phyloP scores from a whole-genome alignment of 306 rosid species.

The Pueraria montana region DNA sequence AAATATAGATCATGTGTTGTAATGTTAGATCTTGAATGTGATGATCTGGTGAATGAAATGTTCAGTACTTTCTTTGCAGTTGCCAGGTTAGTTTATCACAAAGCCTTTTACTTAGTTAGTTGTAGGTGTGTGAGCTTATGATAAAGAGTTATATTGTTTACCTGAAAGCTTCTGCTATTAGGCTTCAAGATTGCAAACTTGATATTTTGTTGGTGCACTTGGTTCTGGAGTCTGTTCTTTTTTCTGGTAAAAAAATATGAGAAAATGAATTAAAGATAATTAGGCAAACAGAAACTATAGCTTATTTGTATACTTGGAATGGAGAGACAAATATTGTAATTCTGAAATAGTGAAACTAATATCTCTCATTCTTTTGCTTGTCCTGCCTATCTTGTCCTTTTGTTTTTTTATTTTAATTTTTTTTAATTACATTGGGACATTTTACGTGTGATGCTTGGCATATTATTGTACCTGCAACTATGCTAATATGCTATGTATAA shows the following conservation, averaged over 20 bases:
- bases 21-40: conserved; percentile 98
- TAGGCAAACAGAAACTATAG: conserved; percentile 7
- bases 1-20: conserved; percentile 98
- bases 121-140: conserved; percentile 24
- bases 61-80: conserved; percentile 86
- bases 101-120: conserved; percentile 37
- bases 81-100: conserved; percentile 76
- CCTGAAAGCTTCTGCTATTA: conserved; percentile 38
- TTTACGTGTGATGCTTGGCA: conserved; percentile 34
- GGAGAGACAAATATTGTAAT: conserved; percentile 27
- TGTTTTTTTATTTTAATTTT: neutral
- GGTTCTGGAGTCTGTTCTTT: conserved; percentile 35
- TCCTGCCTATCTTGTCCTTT: conserved; percentile 23
- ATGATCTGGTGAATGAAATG: conserved; percentile 93
- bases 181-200: conserved; percentile 41
- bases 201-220: conserved; percentile 38
- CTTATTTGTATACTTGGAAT: conserved; percentile 40
- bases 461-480: conserved; percentile 29
- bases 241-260: conserved; percentile 19
- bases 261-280: conserved; percentile 20
- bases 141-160: conserved; percentile 20
- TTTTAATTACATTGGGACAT: conserved; percentile 9
- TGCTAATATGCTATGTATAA: neutral
- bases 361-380: conserved; percentile 27
- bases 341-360: conserved; percentile 30